phyloP scores from a whole-genome alignment of 2,329 filamentous ascomycete species.

The Calonectria fujianensis region DNA sequence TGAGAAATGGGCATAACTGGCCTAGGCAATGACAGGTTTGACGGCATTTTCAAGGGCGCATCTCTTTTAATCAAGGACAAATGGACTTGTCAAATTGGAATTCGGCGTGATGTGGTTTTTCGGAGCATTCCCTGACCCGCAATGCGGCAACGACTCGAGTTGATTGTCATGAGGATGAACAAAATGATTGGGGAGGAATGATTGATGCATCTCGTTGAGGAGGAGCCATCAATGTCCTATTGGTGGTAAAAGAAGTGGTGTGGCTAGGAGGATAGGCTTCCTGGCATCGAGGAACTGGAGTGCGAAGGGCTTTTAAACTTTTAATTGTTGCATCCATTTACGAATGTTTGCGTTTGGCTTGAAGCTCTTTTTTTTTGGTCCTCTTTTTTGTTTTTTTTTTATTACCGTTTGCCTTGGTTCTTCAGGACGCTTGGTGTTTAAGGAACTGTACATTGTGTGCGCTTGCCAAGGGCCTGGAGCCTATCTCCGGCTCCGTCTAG shows the following conservation, averaged over 20 bases:
- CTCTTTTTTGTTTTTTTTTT: constrained; percentile 16
- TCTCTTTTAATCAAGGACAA: constrained; percentile 52
- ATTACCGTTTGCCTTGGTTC: constrained; percentile 43
- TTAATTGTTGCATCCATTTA: constrained; percentile 52
- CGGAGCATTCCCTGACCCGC: constrained; percentile 53
- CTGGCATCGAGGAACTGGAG: constrained; percentile 31
- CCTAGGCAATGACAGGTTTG: constrained; percentile 53
- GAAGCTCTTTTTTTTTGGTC: constrained; percentile 46
- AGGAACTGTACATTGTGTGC: constrained; percentile 53
- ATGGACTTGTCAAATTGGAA: constrained; percentile 53
- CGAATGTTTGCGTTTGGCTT: constrained; percentile 44
- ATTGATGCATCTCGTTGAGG: constrained; percentile 42
- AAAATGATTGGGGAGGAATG: constrained; percentile 45
- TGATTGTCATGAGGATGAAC: constrained; percentile 50
- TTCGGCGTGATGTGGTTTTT: constrained; percentile 52
- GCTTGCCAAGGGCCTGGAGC: constrained; percentile 45
- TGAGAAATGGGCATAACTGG: constrained; percentile 52
- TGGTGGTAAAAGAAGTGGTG: constrained; percentile 21
- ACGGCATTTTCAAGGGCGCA: constrained; percentile 56
- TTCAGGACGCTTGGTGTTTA: constrained; percentile 54
- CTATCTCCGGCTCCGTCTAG: constrained; percentile 44
- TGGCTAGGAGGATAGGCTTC: constrained; percentile 28
- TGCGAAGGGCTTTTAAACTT: constrained; percentile 31
- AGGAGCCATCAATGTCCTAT: constrained; percentile 21
- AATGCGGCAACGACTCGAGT: constrained; percentile 54